Percentiles rank a stretch among this genome's conserved stretches.
Conservation (phyloP, 345 rosid species). For the Moringa oleifera region DNA sequence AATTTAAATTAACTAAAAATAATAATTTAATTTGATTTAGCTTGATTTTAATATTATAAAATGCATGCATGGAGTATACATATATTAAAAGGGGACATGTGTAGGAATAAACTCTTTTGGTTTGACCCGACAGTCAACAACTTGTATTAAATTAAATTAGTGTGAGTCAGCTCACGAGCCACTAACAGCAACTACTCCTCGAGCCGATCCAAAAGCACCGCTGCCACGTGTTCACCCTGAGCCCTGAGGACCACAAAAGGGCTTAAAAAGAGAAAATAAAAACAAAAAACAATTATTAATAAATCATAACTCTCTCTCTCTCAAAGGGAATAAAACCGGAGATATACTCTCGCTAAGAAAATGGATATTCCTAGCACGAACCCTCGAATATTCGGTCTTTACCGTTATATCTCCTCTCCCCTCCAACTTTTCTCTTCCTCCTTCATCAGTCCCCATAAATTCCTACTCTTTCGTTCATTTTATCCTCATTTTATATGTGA, state of each 20-base stretch:
- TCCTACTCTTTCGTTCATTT: neutral
- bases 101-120: too few species aligned
- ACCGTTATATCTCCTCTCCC: slow-evolving; percentile 34
- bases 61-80: too few species aligned
- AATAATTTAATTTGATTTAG: too few species aligned
- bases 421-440: neutral
- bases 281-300: neutral
- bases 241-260: neutral
- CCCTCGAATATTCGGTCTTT: slow-evolving; percentile 65
- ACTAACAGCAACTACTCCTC: neutral
- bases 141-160: too few species aligned
- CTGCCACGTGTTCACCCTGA: neutral
- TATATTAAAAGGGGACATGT: too few species aligned
- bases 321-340: slow-evolving; percentile 38
- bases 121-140: too few species aligned
- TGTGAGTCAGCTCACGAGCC: neutral
- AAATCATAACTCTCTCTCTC: neutral
- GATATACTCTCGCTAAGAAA: slow-evolving; percentile 29
- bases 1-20: too few species aligned
- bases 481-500: slow-evolving; percentile 14
- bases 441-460: neutral
- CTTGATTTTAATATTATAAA: too few species aligned
- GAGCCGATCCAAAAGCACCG: neutral
- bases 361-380: slow-evolving; percentile 54
- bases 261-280: neutral